Conservation (phyloP, 805 yeast genomes). For the Myxozyma geophila region DNA sequence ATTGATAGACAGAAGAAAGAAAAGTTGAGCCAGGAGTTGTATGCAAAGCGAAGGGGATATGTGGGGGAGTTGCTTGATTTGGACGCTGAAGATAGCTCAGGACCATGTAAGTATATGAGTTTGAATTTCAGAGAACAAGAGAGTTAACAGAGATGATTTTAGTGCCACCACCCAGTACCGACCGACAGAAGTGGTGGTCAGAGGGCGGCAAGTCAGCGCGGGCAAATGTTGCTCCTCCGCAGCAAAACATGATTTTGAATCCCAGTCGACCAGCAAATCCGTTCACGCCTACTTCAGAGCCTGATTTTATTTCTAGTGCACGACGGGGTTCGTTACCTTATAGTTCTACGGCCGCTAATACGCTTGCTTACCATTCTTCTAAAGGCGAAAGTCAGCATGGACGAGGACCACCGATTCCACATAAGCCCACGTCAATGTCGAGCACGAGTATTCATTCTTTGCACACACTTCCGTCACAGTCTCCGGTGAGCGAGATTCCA, state of each 20-base stretch:
- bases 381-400: background rate
- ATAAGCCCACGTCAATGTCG: slow-evolving; percentile 26
- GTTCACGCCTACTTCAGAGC: slow-evolving; percentile 57
- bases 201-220: slow-evolving; percentile 76
- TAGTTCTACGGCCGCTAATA: background rate
- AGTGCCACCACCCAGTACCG: slow-evolving; percentile 90
- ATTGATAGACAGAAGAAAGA: slow-evolving; percentile 67
- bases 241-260: slow-evolving; percentile 59
- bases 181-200: slow-evolving; percentile 88
- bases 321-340: slow-evolving; percentile 1
- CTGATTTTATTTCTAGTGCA: slow-evolving; percentile 51
- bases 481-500: slow-evolving; percentile 23
- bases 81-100: slow-evolving; percentile 24
- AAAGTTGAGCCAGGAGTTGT: slow-evolving; percentile 60
- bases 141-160: slow-evolving; percentile 38
- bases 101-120: slow-evolving; percentile 14
- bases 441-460: slow-evolving; percentile 21
- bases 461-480: slow-evolving; percentile 12
- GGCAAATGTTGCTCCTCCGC: slow-evolving; percentile 56
- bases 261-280: slow-evolving; percentile 77
- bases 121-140: slow-evolving; percentile 27
- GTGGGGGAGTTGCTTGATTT: slow-evolving; percentile 45
- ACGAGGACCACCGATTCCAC: slow-evolving; percentile 24
- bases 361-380: background rate
- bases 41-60: slow-evolving; percentile 57